Evolutionary conservation across 805 yeast species (phyloP), one percentile per base, ranked within the genome.

Genomic region (Saturnispora saitoi): DNA sequence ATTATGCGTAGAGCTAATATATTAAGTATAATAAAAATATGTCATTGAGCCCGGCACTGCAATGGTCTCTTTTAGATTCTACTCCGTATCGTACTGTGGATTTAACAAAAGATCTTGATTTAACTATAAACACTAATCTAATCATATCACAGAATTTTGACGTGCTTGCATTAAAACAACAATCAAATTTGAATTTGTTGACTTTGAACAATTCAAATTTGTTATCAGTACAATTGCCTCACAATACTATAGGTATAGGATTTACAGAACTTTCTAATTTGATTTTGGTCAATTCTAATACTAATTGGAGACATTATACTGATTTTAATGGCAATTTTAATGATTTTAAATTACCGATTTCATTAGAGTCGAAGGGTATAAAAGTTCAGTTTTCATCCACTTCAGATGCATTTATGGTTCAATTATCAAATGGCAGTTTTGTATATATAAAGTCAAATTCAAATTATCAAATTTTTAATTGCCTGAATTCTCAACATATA

Each of bases 51-150:
- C 70, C 70, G 7, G 64, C 68, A 43, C 47, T 67, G 26, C 66
- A 65, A 40, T 89, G 97, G 97, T 95, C 88, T 62, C 75, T 82
- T 54, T 72, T 89, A 17, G 80, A 78, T 47, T 78, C 80, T 62
- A 83, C 78, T 9, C 86, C 76, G 61, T 89, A 87, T 56, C 70
- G 84, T 48, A 71, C 74, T 15, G 64, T 81, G 48, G 73, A 77
- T 17, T 81, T 85, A 81, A 76, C 26, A 4, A 22, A 8, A 12
- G 41, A 37, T 22, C 17, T 37, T 15, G 17, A 19, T 37, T 22
- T 37, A 22, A 20, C 10, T 10, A 19, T 37, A 22, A 22, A n/a
- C 8, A 11, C 41, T 22, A 22, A 37, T 12, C 8, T 37, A 11
- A 20, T 24, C 15, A 12, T 22, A 10, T 22, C 29, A 11, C 41